phyloP scores from a whole-genome alignment of 495 filamentous ascomycete species.

The Aspergillus mulundensis region DNA sequence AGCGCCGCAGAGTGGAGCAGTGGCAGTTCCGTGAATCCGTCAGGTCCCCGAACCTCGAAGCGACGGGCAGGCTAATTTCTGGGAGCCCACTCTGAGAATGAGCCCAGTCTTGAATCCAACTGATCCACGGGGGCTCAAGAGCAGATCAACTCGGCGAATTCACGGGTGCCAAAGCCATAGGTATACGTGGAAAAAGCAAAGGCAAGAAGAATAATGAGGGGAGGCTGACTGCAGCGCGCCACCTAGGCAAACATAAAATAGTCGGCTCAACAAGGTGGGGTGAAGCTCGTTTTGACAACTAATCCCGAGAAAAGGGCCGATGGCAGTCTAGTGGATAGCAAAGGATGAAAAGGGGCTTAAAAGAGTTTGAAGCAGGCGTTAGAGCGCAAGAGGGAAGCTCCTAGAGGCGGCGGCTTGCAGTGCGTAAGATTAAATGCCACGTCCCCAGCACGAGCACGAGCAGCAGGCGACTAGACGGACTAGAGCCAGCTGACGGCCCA shows the following conservation, averaged over 20 bases:
- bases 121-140: neutral
- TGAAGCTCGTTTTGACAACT: neutral
- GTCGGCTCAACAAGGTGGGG: neutral
- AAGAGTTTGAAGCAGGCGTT: neutral
- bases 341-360: conserved; percentile 6
- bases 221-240: conserved; percentile 23
- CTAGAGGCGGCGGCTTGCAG: neutral
- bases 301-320: neutral
- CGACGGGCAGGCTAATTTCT: neutral
- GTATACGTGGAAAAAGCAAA: conserved; percentile 5
- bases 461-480: neutral
- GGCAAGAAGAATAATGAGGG: conserved; percentile 1
- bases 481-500: conserved; percentile 16
- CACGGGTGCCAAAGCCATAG: too few species aligned
- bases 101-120: neutral
- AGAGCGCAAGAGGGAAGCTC: neutral
- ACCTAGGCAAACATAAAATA: conserved; percentile 15
- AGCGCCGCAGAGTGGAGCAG: neutral
- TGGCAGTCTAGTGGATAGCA: neutral
- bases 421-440: conserved; percentile 13
- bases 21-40: conserved; percentile 2
- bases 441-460: conserved; percentile 18
- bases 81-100: neutral
- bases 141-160: neutral
- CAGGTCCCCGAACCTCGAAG: neutral